Evolutionary conservation across 805 yeast genomes (phyloP).

Genomic region (Spathaspora gorwiae): DNA sequence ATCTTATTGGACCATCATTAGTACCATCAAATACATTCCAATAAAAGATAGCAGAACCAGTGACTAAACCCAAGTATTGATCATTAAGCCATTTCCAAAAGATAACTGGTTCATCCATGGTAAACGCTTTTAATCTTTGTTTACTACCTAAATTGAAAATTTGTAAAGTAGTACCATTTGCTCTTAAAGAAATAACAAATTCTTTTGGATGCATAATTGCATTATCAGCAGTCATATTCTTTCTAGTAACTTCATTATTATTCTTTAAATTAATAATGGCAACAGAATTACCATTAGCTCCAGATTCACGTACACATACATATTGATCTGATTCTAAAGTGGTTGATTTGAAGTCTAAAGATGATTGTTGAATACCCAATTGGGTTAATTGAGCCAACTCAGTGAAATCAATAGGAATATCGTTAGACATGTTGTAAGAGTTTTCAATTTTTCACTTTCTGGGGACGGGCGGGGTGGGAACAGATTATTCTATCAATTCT

Average conservation of each 20-base stretch:
- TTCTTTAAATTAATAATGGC: constrained; percentile 85
- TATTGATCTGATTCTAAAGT: constrained; percentile 91
- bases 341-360: constrained; percentile 88
- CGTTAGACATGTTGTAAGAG: constrained; percentile 31
- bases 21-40: constrained; percentile 85
- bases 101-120: constrained; percentile 81
- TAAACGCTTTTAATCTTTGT: constrained; percentile 83
- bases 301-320: constrained; percentile 73
- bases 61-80: constrained; percentile 74
- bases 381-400: constrained; percentile 87
- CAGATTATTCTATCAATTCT: no score
- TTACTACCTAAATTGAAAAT: constrained; percentile 85
- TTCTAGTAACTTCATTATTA: constrained; percentile 75
- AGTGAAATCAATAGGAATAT: constrained; percentile 94
- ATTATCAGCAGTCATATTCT: constrained; percentile 94
- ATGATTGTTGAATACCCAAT: constrained; percentile 78
- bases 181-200: constrained; percentile 87
- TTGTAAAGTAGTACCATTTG: constrained; percentile 94
- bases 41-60: constrained; percentile 66
- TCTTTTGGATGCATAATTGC: constrained; percentile 94
- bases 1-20: constrained; percentile 68
- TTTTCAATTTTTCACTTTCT: neutral
- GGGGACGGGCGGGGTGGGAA: neutral
- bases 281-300: constrained; percentile 71
- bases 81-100: constrained; percentile 93